phyloP scores from a whole-genome alignment of 805 yeast species.

The Barnettozyma populi region DNA sequence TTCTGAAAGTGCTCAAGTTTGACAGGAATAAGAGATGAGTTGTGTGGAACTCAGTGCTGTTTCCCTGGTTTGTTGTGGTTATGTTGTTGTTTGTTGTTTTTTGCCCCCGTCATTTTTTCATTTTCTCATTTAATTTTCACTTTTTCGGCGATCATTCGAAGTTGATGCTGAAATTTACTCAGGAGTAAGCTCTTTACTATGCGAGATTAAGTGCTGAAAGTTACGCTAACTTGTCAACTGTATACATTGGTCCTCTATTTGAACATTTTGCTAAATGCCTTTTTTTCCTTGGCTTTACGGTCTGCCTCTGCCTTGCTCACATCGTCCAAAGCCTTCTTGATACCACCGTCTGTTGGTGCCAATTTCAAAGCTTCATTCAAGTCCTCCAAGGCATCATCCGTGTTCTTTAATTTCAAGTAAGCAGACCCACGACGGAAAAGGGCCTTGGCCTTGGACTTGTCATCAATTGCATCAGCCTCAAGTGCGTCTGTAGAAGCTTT shows the following conservation, averaged over 20 bases:
- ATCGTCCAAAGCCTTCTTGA: constrained; percentile 56
- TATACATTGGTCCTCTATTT: constrained; percentile 11
- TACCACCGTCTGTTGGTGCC: constrained; percentile 70
- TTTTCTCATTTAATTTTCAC: constrained; percentile 12
- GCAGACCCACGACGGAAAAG: constrained; percentile 82
- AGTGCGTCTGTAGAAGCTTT: constrained; percentile 62
- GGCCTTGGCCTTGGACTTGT: constrained; percentile 76
- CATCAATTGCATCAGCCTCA: constrained; percentile 48
- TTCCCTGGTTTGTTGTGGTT: constrained; percentile 7
- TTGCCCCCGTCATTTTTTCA: constrained; percentile 13
- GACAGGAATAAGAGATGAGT: constrained; percentile 11
- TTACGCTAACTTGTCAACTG: constrained; percentile 7
- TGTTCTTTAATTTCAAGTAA: constrained; percentile 54
- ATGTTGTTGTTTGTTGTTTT: constrained; percentile 5
- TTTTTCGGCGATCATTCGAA: constrained; percentile 3
- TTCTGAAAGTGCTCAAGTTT: constrained; percentile 6
- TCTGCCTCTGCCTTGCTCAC: constrained; percentile 46
- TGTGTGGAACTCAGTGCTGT: constrained; percentile 11
- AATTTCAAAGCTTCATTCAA: constrained; percentile 58
- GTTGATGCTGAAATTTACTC: constrained; percentile 10
- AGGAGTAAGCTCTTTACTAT: background rate
- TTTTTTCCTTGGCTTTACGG: constrained; percentile 64
- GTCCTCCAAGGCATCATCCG: constrained; percentile 62
- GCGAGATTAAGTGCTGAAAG: constrained; percentile 2
- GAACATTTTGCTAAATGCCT: constrained; percentile 70